A percentile compares a stretch with the other conserved stretches of the same genome.
phyloP scores from a whole-genome alignment of 495 filamentous ascomycete species.

The Choiromyces venosus region DNA sequence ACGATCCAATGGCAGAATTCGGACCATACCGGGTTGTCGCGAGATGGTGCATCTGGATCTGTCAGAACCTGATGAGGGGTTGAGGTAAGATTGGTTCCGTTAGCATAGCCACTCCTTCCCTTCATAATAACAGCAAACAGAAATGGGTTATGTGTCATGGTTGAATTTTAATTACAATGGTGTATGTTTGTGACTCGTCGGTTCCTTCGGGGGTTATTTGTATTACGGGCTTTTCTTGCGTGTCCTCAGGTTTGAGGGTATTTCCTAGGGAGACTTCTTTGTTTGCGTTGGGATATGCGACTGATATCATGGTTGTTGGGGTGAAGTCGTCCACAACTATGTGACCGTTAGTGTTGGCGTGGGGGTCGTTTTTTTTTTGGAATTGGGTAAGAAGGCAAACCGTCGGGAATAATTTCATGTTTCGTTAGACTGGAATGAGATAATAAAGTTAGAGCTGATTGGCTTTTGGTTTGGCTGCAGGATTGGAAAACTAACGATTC shows the following conservation, averaged over 20 bases:
- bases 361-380: background rate
- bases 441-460: slow-evolving; percentile 12
- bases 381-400: slow-evolving; percentile 35
- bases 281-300: slow-evolving; percentile 49
- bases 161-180: slow-evolving; percentile 23
- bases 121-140: background rate
- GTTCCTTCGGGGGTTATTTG: slow-evolving; percentile 42
- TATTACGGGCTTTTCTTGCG: slow-evolving; percentile 51
- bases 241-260: slow-evolving; percentile 50
- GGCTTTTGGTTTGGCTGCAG: background rate
- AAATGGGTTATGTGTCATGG: slow-evolving; percentile 5
- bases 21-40: slow-evolving; percentile 59
- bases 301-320: slow-evolving; percentile 51
- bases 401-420: slow-evolving; percentile 58
- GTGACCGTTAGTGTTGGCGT: background rate
- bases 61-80: slow-evolving; percentile 47
- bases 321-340: slow-evolving; percentile 61
- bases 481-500: slow-evolving; percentile 28
- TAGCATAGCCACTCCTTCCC: background rate
- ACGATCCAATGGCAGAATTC: slow-evolving; percentile 71
- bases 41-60: slow-evolving; percentile 65
- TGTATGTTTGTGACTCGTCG: slow-evolving; percentile 30
- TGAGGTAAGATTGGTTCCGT: slow-evolving; percentile 17
- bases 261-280: slow-evolving; percentile 56
- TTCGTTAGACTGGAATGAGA: slow-evolving; percentile 49